Evolutionary conservation across 176 grass and related monocot genomes (phyloP).

Genomic region (Tuctoria greenei): DNA sequence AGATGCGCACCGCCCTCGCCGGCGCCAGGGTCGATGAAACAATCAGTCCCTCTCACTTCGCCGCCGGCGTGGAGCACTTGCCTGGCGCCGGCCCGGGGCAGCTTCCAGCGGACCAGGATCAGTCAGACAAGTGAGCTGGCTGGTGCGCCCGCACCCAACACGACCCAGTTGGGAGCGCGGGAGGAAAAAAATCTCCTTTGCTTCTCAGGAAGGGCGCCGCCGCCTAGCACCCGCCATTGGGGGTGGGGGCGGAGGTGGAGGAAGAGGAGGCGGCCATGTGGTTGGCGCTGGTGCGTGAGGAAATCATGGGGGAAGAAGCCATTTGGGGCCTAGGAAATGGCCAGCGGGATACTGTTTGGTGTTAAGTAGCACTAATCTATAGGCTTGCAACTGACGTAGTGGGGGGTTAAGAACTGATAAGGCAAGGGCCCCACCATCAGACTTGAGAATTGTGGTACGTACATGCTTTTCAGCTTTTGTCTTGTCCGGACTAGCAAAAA

Average conservation of each 20-base stretch:
- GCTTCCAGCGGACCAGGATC: not conserved
- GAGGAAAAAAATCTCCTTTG: slow-evolving; percentile 2
- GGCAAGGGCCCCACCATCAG: not conserved
- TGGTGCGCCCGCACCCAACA: not conserved
- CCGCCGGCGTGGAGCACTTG: not conserved
- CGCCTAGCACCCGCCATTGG: slow-evolving; percentile 33
- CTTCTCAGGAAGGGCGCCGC: slow-evolving; percentile 12
- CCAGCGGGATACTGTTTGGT: slow-evolving; percentile 14
- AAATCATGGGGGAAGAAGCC: not conserved
- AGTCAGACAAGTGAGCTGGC: slow-evolving; percentile 2
- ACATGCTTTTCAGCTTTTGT: slow-evolving; percentile 2
- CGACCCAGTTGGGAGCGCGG: not conserved
- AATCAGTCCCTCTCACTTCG: not conserved
- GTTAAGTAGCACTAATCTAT: slow-evolving; percentile 2
- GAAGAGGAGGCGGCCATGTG: slow-evolving; percentile 28
- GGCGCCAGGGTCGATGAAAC: not conserved
- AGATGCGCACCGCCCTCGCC: slow-evolving; percentile 13
- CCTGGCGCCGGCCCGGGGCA: not conserved
- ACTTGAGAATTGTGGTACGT: not conserved
- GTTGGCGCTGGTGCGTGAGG: not conserved
- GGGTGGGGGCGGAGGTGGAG: slow-evolving; percentile 19
- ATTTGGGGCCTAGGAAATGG: not conserved
- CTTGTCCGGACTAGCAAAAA: not conserved
- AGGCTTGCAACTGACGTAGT: slow-evolving; percentile 11
- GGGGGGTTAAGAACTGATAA: not conserved